These are phyloP conservation scores for Penicillium aurantiogriseum DNA, from an alignment of 2,329 filamentous ascomycete species.

Conservation along the genomic window DNA sequence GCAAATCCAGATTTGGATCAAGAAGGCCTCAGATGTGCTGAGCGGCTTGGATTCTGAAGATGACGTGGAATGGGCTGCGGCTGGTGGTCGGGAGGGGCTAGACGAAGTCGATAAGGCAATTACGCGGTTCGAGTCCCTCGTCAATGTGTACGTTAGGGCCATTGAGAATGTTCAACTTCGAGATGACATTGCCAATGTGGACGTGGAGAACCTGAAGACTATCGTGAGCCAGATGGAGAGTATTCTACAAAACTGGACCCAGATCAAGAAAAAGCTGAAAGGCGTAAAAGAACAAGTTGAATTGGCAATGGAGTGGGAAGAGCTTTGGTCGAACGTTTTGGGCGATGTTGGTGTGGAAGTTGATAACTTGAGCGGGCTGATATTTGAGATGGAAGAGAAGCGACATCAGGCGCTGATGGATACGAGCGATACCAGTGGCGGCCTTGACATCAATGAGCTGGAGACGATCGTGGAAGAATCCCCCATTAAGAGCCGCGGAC, in stretches of 20 bases:
- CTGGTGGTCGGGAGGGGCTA: slow-evolving; percentile 64
- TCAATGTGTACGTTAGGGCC: slow-evolving; percentile 89
- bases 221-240: slow-evolving; percentile 87
- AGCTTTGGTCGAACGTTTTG: slow-evolving; percentile 89
- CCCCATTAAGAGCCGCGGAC: slow-evolving; percentile 56
- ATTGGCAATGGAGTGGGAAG: slow-evolving; percentile 98
- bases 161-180: slow-evolving; percentile 87
- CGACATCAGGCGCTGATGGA: slow-evolving; percentile 73
- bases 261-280: slow-evolving; percentile 73
- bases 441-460: slow-evolving; percentile 78
- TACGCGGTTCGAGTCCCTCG: slow-evolving; percentile 77
- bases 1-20: slow-evolving; percentile 91
- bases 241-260: slow-evolving; percentile 79
- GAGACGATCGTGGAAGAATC: slow-evolving; percentile 92
- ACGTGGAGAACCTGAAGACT: slow-evolving; percentile 66
- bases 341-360: slow-evolving; percentile 91
- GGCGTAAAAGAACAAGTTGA: slow-evolving; percentile 87
- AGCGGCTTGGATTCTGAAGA: slow-evolving; percentile 88
- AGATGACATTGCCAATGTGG: slow-evolving; percentile 69
- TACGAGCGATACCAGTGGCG: slow-evolving; percentile 54
- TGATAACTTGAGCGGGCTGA: slow-evolving; percentile 72
- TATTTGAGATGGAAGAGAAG: slow-evolving; percentile 98
- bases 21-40: slow-evolving; percentile 86
- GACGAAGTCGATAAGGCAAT: slow-evolving; percentile 68
- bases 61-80: slow-evolving; percentile 93